A percentile compares a stretch with the other conserved stretches of the same genome.
Conservation (phyloP, 768 basidiomycete species). For the Roridomyces roridus region DNA sequence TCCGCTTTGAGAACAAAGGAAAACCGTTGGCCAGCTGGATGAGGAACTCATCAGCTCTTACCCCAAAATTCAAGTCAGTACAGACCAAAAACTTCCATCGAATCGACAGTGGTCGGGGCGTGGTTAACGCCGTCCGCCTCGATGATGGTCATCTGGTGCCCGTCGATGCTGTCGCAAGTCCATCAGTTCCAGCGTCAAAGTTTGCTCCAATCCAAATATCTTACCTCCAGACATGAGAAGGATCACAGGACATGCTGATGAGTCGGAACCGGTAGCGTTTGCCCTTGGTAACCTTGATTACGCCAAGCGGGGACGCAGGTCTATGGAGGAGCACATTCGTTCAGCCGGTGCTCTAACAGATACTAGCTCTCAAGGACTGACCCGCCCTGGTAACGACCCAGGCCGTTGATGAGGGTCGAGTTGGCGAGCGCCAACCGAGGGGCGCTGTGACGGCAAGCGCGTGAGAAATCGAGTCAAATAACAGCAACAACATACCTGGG, state of each 20-base stretch:
- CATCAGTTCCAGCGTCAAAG: no score
- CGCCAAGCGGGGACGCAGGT: slow-evolving; percentile 43
- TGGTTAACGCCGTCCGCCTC: slow-evolving; percentile 44
- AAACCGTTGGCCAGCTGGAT: slow-evolving; percentile 36
- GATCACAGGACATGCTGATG: slow-evolving; percentile 56
- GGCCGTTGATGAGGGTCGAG: slow-evolving; percentile 9
- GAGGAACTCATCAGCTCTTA: background rate
- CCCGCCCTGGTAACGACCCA: background rate
- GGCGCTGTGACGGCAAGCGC: background rate
- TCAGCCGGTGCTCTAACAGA: background rate
- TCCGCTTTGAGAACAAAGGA: slow-evolving; percentile 44
- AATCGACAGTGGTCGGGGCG: slow-evolving; percentile 42
- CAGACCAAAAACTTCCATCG: slow-evolving; percentile 44
- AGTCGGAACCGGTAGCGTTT: slow-evolving; percentile 62
- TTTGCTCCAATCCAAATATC: slow-evolving; percentile 10
- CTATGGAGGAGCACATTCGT: slow-evolving; percentile 44
- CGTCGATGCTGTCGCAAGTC: slow-evolving; percentile 8
- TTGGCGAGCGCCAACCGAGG: background rate
- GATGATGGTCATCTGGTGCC: slow-evolving; percentile 39
- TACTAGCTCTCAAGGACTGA: background rate
- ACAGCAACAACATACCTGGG: background rate
- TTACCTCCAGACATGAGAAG: slow-evolving; percentile 34
- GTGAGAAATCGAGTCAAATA: background rate
- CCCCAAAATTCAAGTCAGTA: background rate
- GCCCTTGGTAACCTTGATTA: slow-evolving; percentile 48